phyloP scores from a whole-genome alignment of 2,329 filamentous ascomycete genomes.

The Aspergillus ustus region DNA sequence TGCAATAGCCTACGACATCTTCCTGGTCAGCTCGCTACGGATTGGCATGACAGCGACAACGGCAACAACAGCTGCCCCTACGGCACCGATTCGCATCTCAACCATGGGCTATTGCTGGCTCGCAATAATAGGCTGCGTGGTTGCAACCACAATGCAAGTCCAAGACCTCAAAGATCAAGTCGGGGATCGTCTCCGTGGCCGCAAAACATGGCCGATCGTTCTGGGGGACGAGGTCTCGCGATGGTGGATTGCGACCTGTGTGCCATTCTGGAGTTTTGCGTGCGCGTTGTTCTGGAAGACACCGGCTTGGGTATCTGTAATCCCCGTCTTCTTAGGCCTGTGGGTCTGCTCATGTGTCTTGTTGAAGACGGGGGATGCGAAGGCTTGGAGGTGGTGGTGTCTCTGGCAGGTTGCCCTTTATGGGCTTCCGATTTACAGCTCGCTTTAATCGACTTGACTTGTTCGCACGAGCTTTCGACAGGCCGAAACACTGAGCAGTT shows the following conservation, averaged over 20 bases:
- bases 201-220: slow-evolving; percentile 34
- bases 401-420: slow-evolving; percentile 12
- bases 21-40: slow-evolving; percentile 24
- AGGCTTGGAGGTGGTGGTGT: slow-evolving; percentile 13
- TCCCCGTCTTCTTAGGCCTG: not conserved
- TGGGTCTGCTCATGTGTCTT: not conserved
- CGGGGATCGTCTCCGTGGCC: slow-evolving; percentile 34
- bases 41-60: slow-evolving; percentile 11
- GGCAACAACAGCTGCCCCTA: not conserved
- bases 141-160: slow-evolving; percentile 45
- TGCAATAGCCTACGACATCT: slow-evolving; percentile 29
- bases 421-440: not conserved
- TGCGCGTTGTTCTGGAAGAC: slow-evolving; percentile 19
- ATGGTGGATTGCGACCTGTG: slow-evolving; percentile 27
- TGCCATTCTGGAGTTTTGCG: slow-evolving; percentile 28
- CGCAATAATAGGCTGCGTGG: slow-evolving; percentile 32
- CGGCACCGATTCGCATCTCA: not conserved
- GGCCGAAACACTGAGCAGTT: too few relatives aligned
- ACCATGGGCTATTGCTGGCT: slow-evolving; percentile 13
- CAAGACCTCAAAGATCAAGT: slow-evolving; percentile 46
- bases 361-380: not conserved
- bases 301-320: not conserved
- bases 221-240: slow-evolving; percentile 33
- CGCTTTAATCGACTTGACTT: not conserved
- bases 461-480: too few relatives aligned